Evolutionary conservation across 2,329 filamentous ascomycete species (phyloP).

Genomic region (Chalara sp.): DNA sequence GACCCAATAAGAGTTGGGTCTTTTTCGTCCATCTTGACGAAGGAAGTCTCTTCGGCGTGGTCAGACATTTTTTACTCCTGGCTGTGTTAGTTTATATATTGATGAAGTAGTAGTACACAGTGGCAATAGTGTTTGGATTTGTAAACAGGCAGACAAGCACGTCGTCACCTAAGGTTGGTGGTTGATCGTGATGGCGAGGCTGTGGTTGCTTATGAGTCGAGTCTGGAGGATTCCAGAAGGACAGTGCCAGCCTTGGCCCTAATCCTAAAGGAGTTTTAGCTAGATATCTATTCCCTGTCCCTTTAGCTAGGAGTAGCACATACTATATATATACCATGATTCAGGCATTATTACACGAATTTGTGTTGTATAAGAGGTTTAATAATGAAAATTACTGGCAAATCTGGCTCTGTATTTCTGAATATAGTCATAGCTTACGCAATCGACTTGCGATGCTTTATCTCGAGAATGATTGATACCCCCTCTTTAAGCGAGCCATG

Average conservation of each 20-base stretch:
- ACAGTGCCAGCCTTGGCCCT: background rate
- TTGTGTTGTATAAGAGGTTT: too few species aligned
- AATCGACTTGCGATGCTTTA: too few species aligned
- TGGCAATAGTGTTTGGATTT: background rate
- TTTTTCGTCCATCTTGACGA: conserved; percentile 65
- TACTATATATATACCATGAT: too few species aligned
- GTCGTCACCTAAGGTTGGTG: background rate
- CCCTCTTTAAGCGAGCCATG: too few species aligned
- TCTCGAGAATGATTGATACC: too few species aligned
- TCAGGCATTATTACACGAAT: too few species aligned
- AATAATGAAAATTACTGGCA: too few species aligned
- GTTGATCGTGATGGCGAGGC: background rate
- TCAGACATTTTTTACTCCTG: conserved; percentile 1
- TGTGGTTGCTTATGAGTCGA: background rate
- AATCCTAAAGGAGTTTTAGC: background rate
- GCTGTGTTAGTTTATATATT: conserved; percentile 4
- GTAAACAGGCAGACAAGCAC: background rate
- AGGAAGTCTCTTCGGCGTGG: conserved; percentile 45
- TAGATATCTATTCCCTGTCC: too few species aligned
- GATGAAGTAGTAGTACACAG: conserved; percentile 4
- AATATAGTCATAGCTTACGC: too few species aligned
- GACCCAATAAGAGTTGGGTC: conserved; percentile 82
- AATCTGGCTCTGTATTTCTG: too few species aligned
- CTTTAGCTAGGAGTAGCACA: too few species aligned
- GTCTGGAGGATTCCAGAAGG: background rate